Percentiles rank a stretch among this genome's conserved stretches.
Evolutionary conservation across 2,329 filamentous ascomycete genomes (phyloP).

Genomic region (Fusarium odoratissimum): DNA sequence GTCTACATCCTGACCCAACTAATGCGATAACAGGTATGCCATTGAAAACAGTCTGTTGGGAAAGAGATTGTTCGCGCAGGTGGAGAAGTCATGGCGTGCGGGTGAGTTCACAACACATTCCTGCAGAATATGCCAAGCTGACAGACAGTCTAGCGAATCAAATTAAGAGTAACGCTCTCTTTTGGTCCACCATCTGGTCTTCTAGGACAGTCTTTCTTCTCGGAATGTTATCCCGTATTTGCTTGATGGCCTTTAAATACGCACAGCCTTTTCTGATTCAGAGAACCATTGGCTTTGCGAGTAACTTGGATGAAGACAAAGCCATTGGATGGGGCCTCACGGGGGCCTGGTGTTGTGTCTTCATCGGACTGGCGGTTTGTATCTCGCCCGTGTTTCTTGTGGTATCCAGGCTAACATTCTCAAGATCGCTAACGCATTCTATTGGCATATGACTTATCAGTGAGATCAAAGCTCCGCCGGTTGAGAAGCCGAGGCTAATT

Average conservation of each 20-base stretch:
- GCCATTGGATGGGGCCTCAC: constrained; percentile 16
- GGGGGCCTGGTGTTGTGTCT: constrained; percentile 10
- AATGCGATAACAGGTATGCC: not conserved
- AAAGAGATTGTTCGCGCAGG: not conserved
- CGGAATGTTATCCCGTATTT: constrained; percentile 7
- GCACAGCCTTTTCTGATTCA: constrained; percentile 14
- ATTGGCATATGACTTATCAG: constrained; percentile 20
- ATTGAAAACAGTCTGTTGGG: not conserved
- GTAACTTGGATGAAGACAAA: constrained; percentile 1
- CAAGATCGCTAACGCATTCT: constrained; percentile 11
- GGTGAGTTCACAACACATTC: not conserved
- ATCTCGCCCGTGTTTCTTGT: not conserved
- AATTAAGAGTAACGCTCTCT: constrained; percentile 5
- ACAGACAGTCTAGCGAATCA: not conserved
- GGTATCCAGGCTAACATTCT: not conserved
- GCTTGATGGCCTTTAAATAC: constrained; percentile 16
- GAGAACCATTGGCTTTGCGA: constrained; percentile 1
- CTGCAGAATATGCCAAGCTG: not conserved
- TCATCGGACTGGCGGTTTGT: constrained; percentile 10
- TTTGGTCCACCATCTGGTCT: constrained; percentile 12
- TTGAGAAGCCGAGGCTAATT: not conserved
- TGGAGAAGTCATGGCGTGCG: not conserved
- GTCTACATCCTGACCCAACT: not conserved
- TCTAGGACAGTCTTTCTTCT: not conserved
- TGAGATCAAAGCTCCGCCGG: not conserved